Percentiles rank a stretch among this genome's conserved stretches.
Evolutionary conservation across 495 filamentous ascomycete species (phyloP).

Genomic region (Tuber microsphaerosporum): DNA sequence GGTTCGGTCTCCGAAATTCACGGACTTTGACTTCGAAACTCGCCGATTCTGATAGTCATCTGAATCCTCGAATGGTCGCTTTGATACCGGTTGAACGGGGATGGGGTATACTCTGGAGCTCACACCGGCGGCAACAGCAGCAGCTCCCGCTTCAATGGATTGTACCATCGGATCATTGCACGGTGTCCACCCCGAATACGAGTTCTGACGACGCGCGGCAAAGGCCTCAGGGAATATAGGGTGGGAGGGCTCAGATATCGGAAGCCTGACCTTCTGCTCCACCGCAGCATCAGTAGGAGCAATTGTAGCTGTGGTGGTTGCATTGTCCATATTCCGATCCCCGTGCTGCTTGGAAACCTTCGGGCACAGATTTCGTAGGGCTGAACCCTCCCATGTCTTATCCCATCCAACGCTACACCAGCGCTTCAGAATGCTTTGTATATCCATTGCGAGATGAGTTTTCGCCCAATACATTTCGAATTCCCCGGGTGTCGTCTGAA

Average conservation of each 20-base stretch:
- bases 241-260: neutral
- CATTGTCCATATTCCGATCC: neutral
- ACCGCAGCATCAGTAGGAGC: neutral
- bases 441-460: conserved; percentile 35
- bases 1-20: conserved; percentile 16
- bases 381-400: conserved; percentile 29
- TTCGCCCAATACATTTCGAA: conserved; percentile 31
- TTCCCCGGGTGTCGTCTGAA: conserved; percentile 17
- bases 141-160: neutral
- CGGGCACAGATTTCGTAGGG: conserved; percentile 7
- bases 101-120: neutral
- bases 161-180: neutral
- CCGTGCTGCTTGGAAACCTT: neutral
- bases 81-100: neutral
- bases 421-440: conserved; percentile 32
- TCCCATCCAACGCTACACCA: conserved; percentile 31
- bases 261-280: neutral
- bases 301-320: neutral
- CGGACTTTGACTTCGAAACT: conserved; percentile 4
- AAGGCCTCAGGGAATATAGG: neutral
- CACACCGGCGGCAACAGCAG: neutral
- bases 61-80: conserved; percentile 22
- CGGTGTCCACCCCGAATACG: neutral
- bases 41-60: conserved; percentile 15
- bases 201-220: neutral